Evolutionary conservation across 192 early-diverging fungal species (phyloP).

Genomic region (Gryganskiella cystojenkinii): DNA sequence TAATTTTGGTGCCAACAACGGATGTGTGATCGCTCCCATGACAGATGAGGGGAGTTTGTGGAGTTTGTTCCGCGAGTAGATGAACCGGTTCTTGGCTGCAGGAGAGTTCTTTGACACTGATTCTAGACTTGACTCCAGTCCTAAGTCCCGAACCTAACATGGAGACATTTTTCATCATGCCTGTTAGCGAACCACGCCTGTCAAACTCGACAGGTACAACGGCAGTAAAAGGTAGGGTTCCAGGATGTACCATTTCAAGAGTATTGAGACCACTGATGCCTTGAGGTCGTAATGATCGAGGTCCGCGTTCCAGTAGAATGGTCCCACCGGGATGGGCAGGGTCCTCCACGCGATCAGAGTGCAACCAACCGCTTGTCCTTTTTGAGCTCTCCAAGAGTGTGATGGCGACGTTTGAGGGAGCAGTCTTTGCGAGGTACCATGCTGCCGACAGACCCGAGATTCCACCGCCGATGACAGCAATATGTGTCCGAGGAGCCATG

Average conservation of each 20-base stretch:
- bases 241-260: conserved; percentile 75
- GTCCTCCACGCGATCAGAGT: conserved; percentile 64
- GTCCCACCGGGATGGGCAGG: conserved; percentile 26
- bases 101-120: conserved; percentile 70
- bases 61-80: conserved; percentile 77
- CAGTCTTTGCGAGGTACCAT: conserved; percentile 73
- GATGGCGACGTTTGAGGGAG: conserved; percentile 61
- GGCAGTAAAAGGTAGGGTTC: background rate
- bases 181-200: too few species aligned
- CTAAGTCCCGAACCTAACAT: conserved; percentile 67
- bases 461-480: conserved; percentile 92
- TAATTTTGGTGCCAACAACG: conserved; percentile 62
- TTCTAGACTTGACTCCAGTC: conserved; percentile 68
- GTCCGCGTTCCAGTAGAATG: conserved; percentile 82
- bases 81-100: conserved; percentile 85
- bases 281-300: conserved; percentile 82
- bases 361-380: conserved; percentile 90
- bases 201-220: conserved; percentile 2
- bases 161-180: too few species aligned
- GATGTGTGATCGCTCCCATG: conserved; percentile 25
- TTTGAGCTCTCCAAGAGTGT: conserved; percentile 76
- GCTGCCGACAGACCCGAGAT: conserved; percentile 90
- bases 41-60: conserved; percentile 69
- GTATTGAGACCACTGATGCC: conserved; percentile 75
- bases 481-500: conserved; percentile 51